Percentiles rank a stretch among this genome's conserved stretches.
Conservation (phyloP, 371 early-diverging fungal genomes). For the Enterospora canceri region DNA sequence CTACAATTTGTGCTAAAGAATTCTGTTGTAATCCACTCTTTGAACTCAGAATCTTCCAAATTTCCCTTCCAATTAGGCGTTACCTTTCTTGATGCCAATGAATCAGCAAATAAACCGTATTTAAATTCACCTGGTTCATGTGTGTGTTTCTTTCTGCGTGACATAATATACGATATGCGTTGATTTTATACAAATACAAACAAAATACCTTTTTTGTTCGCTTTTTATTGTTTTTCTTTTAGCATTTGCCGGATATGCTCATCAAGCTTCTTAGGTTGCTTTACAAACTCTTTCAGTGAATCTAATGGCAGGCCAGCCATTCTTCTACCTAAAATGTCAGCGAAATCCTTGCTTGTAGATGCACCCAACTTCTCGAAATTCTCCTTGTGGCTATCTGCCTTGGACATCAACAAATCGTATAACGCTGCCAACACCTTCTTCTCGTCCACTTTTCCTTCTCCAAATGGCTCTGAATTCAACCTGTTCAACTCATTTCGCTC, state of each 20-base stretch:
- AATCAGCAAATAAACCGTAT: not conserved
- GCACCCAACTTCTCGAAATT: conserved; percentile 45
- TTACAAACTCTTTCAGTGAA: not conserved
- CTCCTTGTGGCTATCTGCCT: conserved; percentile 24
- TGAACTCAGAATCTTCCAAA: not conserved
- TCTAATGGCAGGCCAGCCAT: not conserved
- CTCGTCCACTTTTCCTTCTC: not conserved
- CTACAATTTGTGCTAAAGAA: no score
- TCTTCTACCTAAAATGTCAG: conserved; percentile 10
- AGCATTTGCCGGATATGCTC: not conserved
- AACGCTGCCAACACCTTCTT: not conserved
- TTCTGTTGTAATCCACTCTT: no score
- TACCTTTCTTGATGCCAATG: not conserved
- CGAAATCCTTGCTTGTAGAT: conserved; percentile 45
- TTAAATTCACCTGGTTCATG: not conserved
- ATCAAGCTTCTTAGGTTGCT: not conserved
- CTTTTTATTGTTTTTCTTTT: no score
- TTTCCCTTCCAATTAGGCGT: not conserved
- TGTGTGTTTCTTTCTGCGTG: not conserved
- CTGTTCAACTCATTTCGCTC: conserved; percentile 34
- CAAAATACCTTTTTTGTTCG: no score
- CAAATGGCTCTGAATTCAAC: not conserved
- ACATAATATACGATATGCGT: not conserved
- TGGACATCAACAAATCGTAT: not conserved
- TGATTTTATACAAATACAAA: not conserved